Percentiles rank a stretch among this genome's conserved stretches.
Evolutionary conservation across 805 yeast species (phyloP).

Genomic region (Wickerhamomyces canadensis): DNA sequence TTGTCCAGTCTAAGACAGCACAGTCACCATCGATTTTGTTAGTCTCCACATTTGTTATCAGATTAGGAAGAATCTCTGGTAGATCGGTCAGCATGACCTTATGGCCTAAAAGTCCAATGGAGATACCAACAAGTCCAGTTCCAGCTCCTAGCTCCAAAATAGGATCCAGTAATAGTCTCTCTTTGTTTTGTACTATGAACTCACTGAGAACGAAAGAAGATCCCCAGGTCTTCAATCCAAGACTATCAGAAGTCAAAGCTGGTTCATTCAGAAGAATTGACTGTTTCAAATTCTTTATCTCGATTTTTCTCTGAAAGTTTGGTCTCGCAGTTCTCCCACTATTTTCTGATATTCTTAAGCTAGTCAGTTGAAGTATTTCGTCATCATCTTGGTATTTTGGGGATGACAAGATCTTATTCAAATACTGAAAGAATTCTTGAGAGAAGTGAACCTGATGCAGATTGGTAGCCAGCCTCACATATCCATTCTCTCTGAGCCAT

Average conservation of each 20-base stretch:
- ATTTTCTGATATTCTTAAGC: constrained; percentile 66
- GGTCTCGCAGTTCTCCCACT: constrained; percentile 87
- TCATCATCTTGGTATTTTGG: constrained; percentile 29
- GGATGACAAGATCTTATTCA: constrained; percentile 47
- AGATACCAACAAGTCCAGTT: constrained; percentile 85
- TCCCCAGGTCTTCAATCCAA: constrained; percentile 97
- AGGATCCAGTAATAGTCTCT: constrained; percentile 23
- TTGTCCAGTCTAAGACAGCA: constrained; percentile 72
- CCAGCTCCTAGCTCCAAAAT: constrained; percentile 87
- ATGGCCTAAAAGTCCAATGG: constrained; percentile 48
- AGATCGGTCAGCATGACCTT: constrained; percentile 59
- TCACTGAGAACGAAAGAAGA: constrained; percentile 68
- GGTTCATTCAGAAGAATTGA: constrained; percentile 61
- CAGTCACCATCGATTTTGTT: constrained; percentile 41
- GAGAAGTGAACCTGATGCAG: constrained; percentile 28
- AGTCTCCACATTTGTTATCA: constrained; percentile 49
- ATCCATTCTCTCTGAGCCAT: constrained; percentile 41
- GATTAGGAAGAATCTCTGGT: constrained; percentile 67
- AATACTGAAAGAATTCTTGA: constrained; percentile 38
- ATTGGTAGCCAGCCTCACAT: constrained; percentile 25
- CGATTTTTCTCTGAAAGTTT: constrained; percentile 54
- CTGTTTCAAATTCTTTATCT: constrained; percentile 32
- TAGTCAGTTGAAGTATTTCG: constrained; percentile 46
- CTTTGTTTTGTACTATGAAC: constrained; percentile 36
- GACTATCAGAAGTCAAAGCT: constrained; percentile 74